Conservation (phyloP, 768 basidiomycete species). For the Hericium coralloides region DNA sequence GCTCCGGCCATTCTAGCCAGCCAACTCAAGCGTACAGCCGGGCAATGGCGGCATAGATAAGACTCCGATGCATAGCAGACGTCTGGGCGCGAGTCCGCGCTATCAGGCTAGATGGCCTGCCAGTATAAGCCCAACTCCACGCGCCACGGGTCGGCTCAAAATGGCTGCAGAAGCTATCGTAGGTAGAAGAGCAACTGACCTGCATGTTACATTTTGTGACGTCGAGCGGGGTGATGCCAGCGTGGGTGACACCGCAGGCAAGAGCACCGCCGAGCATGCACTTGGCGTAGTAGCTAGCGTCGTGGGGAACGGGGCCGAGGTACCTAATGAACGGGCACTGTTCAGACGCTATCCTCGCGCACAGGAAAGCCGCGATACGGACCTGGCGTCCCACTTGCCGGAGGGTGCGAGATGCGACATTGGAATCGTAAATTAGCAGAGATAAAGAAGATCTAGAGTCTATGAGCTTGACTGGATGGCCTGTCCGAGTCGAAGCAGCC, state of each 20-base stretch:
- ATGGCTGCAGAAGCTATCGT: too few species aligned
- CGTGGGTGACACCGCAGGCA: slow-evolving; percentile 85
- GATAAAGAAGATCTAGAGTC: slow-evolving; percentile 21
- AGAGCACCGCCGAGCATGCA: slow-evolving; percentile 83
- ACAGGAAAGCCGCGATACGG: too few species aligned
- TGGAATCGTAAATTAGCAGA: slow-evolving; percentile 20
- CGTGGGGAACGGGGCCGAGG: slow-evolving; percentile 68
- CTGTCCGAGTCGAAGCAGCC: slow-evolving; percentile 22
- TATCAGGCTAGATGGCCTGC: too few species aligned
- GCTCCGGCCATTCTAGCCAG: too few species aligned
- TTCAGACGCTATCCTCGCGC: not conserved
- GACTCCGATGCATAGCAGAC: too few species aligned
- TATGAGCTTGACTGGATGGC: slow-evolving; percentile 22
- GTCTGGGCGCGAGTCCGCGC: too few species aligned
- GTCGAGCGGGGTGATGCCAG: slow-evolving; percentile 80
- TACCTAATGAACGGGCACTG: slow-evolving; percentile 24
- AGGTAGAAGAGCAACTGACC: slow-evolving; percentile 30
- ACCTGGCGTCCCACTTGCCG: slow-evolving; percentile 75
- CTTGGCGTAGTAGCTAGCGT: slow-evolving; percentile 69
- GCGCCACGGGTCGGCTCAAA: too few species aligned
- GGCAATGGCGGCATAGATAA: too few species aligned
- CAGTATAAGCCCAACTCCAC: too few species aligned
- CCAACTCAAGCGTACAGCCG: too few species aligned
- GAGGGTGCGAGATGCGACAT: slow-evolving; percentile 44
- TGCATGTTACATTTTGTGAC: slow-evolving; percentile 92